Evolutionary conservation across 331 rosid genomes (phyloP).

Genomic region (Spiraea crenata): DNA sequence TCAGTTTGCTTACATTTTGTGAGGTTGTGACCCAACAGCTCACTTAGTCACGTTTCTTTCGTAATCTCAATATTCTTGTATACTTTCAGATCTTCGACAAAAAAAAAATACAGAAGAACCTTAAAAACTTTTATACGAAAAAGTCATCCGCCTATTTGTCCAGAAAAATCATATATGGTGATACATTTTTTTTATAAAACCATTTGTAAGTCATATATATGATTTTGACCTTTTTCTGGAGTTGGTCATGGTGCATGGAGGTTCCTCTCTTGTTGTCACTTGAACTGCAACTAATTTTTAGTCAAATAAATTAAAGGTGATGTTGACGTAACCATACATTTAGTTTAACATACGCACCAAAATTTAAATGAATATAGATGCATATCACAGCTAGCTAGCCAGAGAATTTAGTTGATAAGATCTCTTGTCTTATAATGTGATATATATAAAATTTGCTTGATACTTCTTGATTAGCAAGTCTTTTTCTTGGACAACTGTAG

Average conservation of each 20-base stretch:
- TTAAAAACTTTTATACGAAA: too few species aligned
- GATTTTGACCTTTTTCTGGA: constrained; percentile 1
- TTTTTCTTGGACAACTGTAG: constrained; percentile 22
- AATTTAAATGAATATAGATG: background rate
- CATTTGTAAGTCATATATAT: background rate
- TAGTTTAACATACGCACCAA: too few species aligned
- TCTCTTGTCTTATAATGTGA: background rate
- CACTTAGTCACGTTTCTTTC: too few species aligned
- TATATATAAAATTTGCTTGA: constrained; percentile 9
- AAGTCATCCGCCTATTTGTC: too few species aligned
- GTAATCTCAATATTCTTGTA: too few species aligned
- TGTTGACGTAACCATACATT: background rate
- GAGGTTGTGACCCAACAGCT: too few species aligned
- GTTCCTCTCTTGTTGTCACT: constrained; percentile 10
- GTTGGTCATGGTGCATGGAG: background rate
- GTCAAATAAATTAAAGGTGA: background rate
- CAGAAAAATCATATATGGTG: too few species aligned
- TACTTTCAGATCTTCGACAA: too few species aligned
- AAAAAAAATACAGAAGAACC: too few species aligned
- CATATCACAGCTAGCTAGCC: background rate
- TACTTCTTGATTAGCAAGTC: constrained; percentile 16
- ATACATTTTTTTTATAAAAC: too few species aligned
- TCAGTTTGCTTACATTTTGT: too few species aligned
- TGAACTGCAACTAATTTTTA: background rate
- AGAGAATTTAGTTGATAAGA: background rate